phyloP scores from a whole-genome alignment of 2,329 filamentous ascomycete species.

The Mycosphaerelloides madeirae region DNA sequence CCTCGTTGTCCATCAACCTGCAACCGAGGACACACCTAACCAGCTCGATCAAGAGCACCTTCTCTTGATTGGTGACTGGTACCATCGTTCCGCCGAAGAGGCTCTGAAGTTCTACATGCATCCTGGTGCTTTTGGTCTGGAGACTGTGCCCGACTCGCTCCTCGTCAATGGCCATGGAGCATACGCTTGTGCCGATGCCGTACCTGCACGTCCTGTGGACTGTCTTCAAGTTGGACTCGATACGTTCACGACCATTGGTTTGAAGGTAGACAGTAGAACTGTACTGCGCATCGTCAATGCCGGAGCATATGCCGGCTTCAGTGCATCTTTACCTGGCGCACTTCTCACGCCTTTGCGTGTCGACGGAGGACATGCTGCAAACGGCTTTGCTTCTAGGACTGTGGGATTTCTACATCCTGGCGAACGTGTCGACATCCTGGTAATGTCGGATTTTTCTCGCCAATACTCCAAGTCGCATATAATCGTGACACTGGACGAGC shows the following conservation, averaged over 20 bases:
- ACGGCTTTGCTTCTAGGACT: slow-evolving; percentile 26
- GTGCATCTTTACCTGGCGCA: slow-evolving; percentile 31
- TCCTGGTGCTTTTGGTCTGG: slow-evolving; percentile 39
- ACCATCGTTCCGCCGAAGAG: slow-evolving; percentile 40
- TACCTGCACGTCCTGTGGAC: slow-evolving; percentile 43
- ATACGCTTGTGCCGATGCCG: slow-evolving; percentile 45
- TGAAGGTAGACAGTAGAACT: slow-evolving; percentile 26
- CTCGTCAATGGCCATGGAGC: slow-evolving; percentile 45
- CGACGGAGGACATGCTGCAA: slow-evolving; percentile 38
- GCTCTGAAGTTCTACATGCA: slow-evolving; percentile 44
- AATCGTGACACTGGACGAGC: slow-evolving; percentile 20
- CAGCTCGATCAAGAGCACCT: slow-evolving; percentile 39
- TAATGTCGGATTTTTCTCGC: slow-evolving; percentile 3
- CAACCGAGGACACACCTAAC: slow-evolving; percentile 12
- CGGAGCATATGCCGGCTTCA: slow-evolving; percentile 41
- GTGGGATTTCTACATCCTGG: slow-evolving; percentile 43
- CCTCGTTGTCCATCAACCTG: slow-evolving; percentile 43
- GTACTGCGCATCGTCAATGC: slow-evolving; percentile 43
- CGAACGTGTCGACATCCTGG: slow-evolving; percentile 40
- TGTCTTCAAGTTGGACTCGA: slow-evolving; percentile 30
- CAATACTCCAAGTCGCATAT: slow-evolving; percentile 2
- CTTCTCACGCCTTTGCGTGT: slow-evolving; percentile 36
- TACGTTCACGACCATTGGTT: neutral
- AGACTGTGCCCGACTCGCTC: slow-evolving; percentile 48
- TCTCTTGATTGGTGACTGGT: slow-evolving; percentile 49